phyloP scores from a whole-genome alignment of 495 filamentous ascomycete species.

The Cudoniella acicularis region DNA sequence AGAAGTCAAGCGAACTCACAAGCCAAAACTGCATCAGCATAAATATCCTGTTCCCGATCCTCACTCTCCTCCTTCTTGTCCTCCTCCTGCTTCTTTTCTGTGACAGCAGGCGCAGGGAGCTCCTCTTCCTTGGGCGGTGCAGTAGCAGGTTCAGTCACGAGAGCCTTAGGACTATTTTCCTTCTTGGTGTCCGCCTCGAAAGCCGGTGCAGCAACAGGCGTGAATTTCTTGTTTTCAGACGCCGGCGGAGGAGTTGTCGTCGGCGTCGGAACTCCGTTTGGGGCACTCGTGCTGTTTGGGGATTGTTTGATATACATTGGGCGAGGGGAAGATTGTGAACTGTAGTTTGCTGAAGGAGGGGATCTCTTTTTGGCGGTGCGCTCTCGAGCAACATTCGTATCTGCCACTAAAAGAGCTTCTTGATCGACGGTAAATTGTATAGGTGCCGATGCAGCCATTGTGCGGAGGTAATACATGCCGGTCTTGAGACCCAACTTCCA shows the following conservation, averaged over 20 bases:
- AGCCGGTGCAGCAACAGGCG: conserved; percentile 34
- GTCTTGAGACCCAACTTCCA: conserved; percentile 99
- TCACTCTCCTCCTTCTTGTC: conserved; percentile 63
- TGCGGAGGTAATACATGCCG: conserved; percentile 99
- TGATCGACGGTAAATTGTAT: conserved; percentile 99
- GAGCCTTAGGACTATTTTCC: conserved; percentile 69
- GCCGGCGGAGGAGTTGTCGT: conserved; percentile 53
- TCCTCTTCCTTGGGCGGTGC: conserved; percentile 52
- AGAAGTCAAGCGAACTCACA: conserved; percentile 56
- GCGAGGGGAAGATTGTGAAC: conserved; percentile 34
- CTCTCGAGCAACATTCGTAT: conserved; percentile 71
- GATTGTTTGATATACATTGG: conserved; percentile 41
- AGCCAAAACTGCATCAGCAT: conserved; percentile 81
- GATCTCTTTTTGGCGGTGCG: conserved; percentile 62
- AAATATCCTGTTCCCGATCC: conserved; percentile 82
- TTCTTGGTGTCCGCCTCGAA: conserved; percentile 70
- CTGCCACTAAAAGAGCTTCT: conserved; percentile 84
- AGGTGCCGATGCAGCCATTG: conserved; percentile 91
- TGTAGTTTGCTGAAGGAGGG: conserved; percentile 52
- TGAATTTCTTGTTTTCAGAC: conserved; percentile 34
- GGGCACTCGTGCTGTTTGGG: conserved; percentile 20
- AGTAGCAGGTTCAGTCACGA: conserved; percentile 64
- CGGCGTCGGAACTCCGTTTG: conserved; percentile 61
- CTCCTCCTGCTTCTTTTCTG: conserved; percentile 57
- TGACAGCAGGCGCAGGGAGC: conserved; percentile 48